phyloP scores from a whole-genome alignment of 345 rosid genomes.

The Arabidopsis suecica region DNA sequence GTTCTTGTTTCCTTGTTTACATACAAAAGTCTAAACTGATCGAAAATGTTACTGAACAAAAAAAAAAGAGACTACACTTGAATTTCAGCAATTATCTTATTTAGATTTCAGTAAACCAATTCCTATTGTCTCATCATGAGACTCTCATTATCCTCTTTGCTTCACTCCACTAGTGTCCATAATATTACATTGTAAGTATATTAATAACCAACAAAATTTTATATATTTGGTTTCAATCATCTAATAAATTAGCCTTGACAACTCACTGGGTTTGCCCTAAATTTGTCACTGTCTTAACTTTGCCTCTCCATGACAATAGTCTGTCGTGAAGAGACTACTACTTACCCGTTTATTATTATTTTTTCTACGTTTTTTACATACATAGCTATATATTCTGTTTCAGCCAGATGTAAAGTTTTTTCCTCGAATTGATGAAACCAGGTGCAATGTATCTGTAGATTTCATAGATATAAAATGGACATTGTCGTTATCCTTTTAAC shows the following conservation, averaged over 20 bases:
- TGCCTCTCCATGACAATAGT: not conserved
- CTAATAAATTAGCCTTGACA: not conserved
- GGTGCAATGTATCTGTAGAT: slow-evolving; percentile 20
- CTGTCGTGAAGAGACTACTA: slow-evolving; percentile 3
- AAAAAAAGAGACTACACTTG: no score
- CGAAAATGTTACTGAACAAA: no score
- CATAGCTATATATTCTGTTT: not conserved
- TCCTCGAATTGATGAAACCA: not conserved
- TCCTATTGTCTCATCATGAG: not conserved
- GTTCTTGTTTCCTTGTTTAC: not conserved
- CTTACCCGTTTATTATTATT: not conserved
- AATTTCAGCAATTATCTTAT: no score
- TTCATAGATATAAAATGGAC: not conserved
- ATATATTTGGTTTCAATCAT: not conserved
- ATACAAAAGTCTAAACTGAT: not conserved
- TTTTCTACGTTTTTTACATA: not conserved
- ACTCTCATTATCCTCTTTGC: not conserved
- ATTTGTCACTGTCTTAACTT: not conserved
- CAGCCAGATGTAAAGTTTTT: not conserved
- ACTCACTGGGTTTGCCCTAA: not conserved
- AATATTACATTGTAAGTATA: not conserved
- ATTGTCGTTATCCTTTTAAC: not conserved
- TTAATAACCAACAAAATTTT: not conserved
- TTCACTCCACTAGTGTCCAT: not conserved
- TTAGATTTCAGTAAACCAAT: no score